These are phyloP conservation scores for Salisapilia sapeloensis DNA, from an alignment of 352 stramenopile genomes.

Conservation along the genomic window DNA sequence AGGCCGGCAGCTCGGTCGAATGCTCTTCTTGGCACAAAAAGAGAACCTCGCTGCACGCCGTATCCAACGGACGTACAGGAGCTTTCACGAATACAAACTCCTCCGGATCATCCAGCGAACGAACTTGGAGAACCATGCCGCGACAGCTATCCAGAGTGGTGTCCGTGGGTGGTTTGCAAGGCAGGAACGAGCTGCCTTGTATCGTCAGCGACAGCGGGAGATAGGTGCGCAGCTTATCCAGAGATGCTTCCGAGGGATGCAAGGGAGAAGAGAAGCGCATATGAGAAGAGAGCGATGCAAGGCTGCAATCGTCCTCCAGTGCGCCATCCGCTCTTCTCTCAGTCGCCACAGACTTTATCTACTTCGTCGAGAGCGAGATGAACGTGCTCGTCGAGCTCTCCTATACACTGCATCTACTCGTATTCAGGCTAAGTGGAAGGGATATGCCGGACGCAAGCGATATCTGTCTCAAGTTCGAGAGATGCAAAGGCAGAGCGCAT, in stretches of 20 bases:
- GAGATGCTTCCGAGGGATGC: conserved; percentile 20
- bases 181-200: conserved; percentile 16
- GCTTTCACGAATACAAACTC: conserved; percentile 36
- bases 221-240: conserved; percentile 25
- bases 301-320: conserved; percentile 42
- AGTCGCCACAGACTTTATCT: conserved; percentile 18
- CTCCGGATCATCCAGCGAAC: conserved; percentile 41
- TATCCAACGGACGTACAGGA: conserved; percentile 56
- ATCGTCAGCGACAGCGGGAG: conserved; percentile 2
- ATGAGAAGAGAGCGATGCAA: conserved; percentile 9
- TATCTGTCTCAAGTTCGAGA: conserved; percentile 18
- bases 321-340: conserved; percentile 16
- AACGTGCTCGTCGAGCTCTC: conserved; percentile 5
- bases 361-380: conserved; percentile 17
- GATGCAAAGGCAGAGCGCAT: conserved; percentile 7
- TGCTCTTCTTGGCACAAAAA: conserved; percentile 45
- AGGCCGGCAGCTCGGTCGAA: conserved; percentile 37
- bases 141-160: conserved; percentile 30
- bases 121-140: conserved; percentile 37
- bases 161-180: conserved; percentile 30
- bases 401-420: conserved; percentile 15
- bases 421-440: conserved; percentile 39
- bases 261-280: conserved; percentile 15
- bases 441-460: conserved; percentile 7
- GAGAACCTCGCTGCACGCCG: conserved; percentile 29